Evolutionary conservation across 495 filamentous ascomycete species (phyloP).

Genomic region (Lasiosphaeriaceae sp.): DNA sequence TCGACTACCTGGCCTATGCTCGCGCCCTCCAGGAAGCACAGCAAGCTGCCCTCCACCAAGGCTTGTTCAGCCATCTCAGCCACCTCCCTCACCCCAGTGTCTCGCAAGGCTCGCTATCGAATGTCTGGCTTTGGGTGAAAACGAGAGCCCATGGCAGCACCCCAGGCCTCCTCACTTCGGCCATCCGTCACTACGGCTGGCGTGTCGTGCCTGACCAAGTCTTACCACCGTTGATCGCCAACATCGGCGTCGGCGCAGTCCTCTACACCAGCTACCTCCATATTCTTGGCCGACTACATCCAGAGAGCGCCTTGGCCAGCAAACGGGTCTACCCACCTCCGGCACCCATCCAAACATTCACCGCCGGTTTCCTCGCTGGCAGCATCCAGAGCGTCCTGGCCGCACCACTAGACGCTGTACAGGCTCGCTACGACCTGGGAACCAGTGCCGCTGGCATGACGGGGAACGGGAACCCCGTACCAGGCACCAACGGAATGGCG

Average conservation of each 20-base stretch:
- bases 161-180: constrained; percentile 73
- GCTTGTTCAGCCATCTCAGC: constrained; percentile 33
- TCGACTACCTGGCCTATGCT: constrained; percentile 66
- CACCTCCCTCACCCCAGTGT: neutral
- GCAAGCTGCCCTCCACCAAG: constrained; percentile 18
- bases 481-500: constrained; percentile 43
- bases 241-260: constrained; percentile 78
- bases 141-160: constrained; percentile 69
- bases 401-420: constrained; percentile 84
- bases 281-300: constrained; percentile 66
- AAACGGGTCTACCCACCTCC: constrained; percentile 77
- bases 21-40: constrained; percentile 38
- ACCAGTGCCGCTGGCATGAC: constrained; percentile 19
- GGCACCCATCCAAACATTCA: constrained; percentile 58
- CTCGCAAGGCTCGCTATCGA: neutral
- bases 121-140: constrained; percentile 38
- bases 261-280: constrained; percentile 88
- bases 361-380: constrained; percentile 74
- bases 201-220: constrained; percentile 83
- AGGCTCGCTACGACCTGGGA: constrained; percentile 64
- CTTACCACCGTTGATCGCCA: constrained; percentile 79
- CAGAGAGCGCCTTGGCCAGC: constrained; percentile 61
- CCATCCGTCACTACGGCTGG: constrained; percentile 78
- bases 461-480: constrained; percentile 30
- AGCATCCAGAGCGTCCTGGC: constrained; percentile 75